These are phyloP conservation scores for Phycomyces nitens DNA, from an alignment of 192 early-diverging fungal species.

Conservation along the genomic window DNA sequence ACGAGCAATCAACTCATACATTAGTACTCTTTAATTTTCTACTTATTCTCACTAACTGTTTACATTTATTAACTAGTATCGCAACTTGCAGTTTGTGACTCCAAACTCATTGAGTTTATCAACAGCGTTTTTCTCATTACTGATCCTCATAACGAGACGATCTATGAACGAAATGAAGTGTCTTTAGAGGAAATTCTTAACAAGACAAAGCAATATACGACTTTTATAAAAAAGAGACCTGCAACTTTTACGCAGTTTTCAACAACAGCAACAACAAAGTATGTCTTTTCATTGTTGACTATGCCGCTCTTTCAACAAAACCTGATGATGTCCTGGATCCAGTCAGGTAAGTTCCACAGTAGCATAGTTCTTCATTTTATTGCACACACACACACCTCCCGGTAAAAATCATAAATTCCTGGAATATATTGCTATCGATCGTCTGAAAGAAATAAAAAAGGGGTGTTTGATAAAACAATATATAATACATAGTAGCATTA, in stretches of 20 bases:
- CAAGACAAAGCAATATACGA: constrained; percentile 1
- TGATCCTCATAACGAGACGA: constrained; percentile 5
- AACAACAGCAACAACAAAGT: no score
- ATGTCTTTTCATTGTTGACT: no score
- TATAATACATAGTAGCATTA: no score
- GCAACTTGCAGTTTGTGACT: constrained; percentile 10
- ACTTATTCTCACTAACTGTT: constrained; percentile 11
- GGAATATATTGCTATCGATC: constrained; percentile 11
- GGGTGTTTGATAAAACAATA: no score
- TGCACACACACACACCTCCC: background rate
- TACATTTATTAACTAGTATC: constrained; percentile 2
- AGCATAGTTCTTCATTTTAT: no score
- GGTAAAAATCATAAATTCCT: constrained; percentile 1
- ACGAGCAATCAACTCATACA: background rate
- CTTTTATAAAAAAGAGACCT: constrained; percentile 5
- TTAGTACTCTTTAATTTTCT: constrained; percentile 11
- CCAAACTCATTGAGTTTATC: constrained; percentile 5
- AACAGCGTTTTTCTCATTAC: constrained; percentile 5
- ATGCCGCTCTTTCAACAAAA: no score
- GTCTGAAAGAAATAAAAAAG: constrained; percentile 1
- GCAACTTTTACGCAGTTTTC: constrained; percentile 1
- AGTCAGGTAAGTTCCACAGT: no score
- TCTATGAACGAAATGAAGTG: constrained; percentile 4
- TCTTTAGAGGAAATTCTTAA: constrained; percentile 6
- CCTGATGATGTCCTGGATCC: no score